Evolutionary conservation across 768 basidiomycete species (phyloP).

Genomic region (Phylloporus sp.): DNA sequence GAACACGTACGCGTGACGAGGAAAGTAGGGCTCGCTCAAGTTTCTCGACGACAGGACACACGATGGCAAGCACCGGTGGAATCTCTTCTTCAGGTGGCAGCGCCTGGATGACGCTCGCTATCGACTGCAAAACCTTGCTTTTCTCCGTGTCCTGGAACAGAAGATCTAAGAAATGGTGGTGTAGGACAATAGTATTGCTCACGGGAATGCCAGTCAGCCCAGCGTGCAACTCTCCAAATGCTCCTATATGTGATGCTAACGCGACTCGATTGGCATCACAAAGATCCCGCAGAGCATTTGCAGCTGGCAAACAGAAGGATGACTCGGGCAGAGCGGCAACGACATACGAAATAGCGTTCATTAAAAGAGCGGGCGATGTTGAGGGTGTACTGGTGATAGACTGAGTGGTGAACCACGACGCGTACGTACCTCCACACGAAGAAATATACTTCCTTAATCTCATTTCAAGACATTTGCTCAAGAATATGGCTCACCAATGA

Average conservation of each 20-base stretch:
- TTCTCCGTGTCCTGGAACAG: slow-evolving; percentile 70
- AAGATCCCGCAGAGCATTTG: slow-evolving; percentile 76
- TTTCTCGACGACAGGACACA: slow-evolving; percentile 69
- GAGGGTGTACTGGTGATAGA: slow-evolving; percentile 26
- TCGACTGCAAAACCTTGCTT: slow-evolving; percentile 86
- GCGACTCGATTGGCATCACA: slow-evolving; percentile 89
- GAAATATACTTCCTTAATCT: not conserved
- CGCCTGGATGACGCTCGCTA: slow-evolving; percentile 91
- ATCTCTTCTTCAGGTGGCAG: slow-evolving; percentile 76
- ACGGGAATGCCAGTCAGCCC: slow-evolving; percentile 73
- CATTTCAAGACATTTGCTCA: not conserved
- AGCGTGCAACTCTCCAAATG: slow-evolving; percentile 82
- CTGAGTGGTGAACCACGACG: slow-evolving; percentile 74
- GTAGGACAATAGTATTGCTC: slow-evolving; percentile 20
- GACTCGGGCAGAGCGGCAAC: slow-evolving; percentile 67
- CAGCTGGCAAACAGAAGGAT: slow-evolving; percentile 63
- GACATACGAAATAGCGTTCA: slow-evolving; percentile 66
- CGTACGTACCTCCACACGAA: slow-evolving; percentile 53
- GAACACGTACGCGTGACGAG: slow-evolving; percentile 44
- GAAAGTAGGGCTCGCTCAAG: slow-evolving; percentile 59
- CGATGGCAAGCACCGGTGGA: slow-evolving; percentile 72
- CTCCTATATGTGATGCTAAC: slow-evolving; percentile 76
- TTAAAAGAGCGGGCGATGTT: slow-evolving; percentile 45
- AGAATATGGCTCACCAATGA: slow-evolving; percentile 59
- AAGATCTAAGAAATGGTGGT: not conserved